Evolutionary conservation across 2,329 filamentous ascomycete species (phyloP).

Genomic region (Colletotrichum sp.): DNA sequence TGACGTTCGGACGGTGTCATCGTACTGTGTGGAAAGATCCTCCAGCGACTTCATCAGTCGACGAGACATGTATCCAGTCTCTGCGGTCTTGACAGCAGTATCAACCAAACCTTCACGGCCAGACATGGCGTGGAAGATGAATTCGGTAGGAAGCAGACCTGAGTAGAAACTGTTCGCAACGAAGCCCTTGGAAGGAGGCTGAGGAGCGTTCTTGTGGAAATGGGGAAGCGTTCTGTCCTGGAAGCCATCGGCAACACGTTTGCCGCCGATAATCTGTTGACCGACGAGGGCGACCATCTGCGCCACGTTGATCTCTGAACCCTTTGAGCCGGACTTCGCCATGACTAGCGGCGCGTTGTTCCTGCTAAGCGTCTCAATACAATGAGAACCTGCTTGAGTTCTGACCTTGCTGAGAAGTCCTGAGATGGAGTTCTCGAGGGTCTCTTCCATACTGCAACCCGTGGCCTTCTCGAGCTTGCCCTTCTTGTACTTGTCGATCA

Average conservation of each 20-base stretch:
- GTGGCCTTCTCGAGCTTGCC: constrained; percentile 85
- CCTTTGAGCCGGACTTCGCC: constrained; percentile 97
- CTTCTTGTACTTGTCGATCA: constrained; percentile 80
- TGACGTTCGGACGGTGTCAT: constrained; percentile 93
- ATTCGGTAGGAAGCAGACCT: constrained; percentile 87
- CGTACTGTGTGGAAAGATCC: constrained; percentile 91
- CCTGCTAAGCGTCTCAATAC: constrained; percentile 86
- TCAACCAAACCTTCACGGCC: constrained; percentile 98
- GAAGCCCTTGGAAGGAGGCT: constrained; percentile 96
- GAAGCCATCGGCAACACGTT: constrained; percentile 94
- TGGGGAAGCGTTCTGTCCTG: constrained; percentile 94
- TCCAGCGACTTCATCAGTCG: constrained; percentile 97
- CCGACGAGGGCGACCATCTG: constrained; percentile 98
- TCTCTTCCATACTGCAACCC: constrained; percentile 90
- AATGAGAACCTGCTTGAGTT: constrained; percentile 88
- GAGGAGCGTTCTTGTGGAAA: constrained; percentile 90
- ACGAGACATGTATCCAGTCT: constrained; percentile 99
- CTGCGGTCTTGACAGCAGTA: constrained; percentile 98
- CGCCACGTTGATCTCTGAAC: constrained; percentile 96
- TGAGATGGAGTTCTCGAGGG: constrained; percentile 87
- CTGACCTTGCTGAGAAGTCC: constrained; percentile 92
- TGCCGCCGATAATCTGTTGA: constrained; percentile 95
- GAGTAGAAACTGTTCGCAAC: constrained; percentile 98
- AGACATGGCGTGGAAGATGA: constrained; percentile 97
- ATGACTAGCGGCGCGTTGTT: constrained; percentile 95